A percentile compares a stretch with the other conserved stretches of the same genome.
Conservation (phyloP, 2,329 filamentous ascomycete genomes). For the Rhynchosporium graminicola region DNA sequence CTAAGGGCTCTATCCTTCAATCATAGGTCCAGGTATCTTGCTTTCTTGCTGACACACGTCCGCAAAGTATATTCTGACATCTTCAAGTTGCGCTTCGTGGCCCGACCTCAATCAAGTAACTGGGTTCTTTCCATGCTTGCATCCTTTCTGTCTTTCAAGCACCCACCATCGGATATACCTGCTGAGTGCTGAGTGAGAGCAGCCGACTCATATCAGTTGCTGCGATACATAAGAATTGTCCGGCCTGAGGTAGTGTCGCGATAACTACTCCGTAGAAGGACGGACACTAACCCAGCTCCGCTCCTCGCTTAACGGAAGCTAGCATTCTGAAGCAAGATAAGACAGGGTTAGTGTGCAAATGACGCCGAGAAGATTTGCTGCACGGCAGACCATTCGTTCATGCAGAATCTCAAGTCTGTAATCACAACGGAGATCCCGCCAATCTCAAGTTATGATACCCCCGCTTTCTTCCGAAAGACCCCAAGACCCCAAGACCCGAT, state of each 20-base stretch:
- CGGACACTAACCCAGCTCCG: neutral
- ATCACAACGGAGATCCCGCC: neutral
- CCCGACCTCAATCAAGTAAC: neutral
- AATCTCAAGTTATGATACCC: constrained; percentile 1
- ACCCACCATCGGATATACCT: constrained; percentile 4
- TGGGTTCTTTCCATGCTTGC: neutral
- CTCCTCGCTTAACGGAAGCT: neutral
- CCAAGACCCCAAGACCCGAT: neutral
- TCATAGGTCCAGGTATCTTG: neutral
- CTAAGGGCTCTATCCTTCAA: neutral
- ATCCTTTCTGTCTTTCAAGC: neutral
- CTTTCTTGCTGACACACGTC: neutral
- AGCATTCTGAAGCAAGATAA: neutral
- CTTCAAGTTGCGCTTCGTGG: neutral
- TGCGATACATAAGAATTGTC: neutral
- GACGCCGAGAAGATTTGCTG: neutral
- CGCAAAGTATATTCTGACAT: neutral
- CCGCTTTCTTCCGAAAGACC: neutral
- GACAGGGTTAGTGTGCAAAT: neutral
- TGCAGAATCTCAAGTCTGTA: neutral
- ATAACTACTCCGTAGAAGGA: neutral
- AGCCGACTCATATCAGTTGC: neutral
- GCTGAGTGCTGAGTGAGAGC: constrained; percentile 16
- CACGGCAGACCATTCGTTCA: neutral
- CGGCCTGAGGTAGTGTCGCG: neutral